Evolutionary conservation across 371 early-diverging fungal genomes (phyloP), one percentile per base, ranked within the genome.

Genomic region (Dentiscutata heterogama): DNA sequence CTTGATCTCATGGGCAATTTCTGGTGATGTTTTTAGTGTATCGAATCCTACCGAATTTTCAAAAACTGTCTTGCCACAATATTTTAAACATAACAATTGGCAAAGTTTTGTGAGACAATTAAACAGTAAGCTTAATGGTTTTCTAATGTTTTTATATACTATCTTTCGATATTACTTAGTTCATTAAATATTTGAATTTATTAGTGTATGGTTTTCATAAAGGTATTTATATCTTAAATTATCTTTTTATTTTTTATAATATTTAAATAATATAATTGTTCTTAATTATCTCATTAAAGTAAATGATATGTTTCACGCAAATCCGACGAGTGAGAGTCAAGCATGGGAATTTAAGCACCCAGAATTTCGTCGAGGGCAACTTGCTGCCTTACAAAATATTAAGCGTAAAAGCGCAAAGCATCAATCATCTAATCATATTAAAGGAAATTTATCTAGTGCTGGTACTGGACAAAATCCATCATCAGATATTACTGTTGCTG

Each of bases 71-170:
- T 82, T 97, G 65, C 94, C 95, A 39, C 91, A 91, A 79, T 92
- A 93, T 82, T 96, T 96, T 86, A 96, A 95, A 86, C 96, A 96
- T 88, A 94, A 91, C 86, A 96, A 96, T 87, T 93, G 95, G 88
- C 92, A 93, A 67, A 93, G 93, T 81, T 96, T 96, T 90, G 94
- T 97, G 35, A 91, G 97, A 60, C 97, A 96, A 85, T 88, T 96
- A 42, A 97, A 97, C 86, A 94, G 80, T 97, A 65, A 94, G 95
- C 13, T 83, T 96, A 97, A 84, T 93, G 94, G 88, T 92, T 42
- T 2, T 42, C 6, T 4, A 65, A 39, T 96, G 96, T 50, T 39
- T 73, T 46, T 54, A 7, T 73, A 58, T n/a, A 67, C 83, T 76
- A 25, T 16, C 7, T 31, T 54, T 50, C n/a, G 60, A 35, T 50